Evolutionary conservation across 495 filamentous ascomycete species (phyloP).

Genomic region (Schizothecium vesticola): DNA sequence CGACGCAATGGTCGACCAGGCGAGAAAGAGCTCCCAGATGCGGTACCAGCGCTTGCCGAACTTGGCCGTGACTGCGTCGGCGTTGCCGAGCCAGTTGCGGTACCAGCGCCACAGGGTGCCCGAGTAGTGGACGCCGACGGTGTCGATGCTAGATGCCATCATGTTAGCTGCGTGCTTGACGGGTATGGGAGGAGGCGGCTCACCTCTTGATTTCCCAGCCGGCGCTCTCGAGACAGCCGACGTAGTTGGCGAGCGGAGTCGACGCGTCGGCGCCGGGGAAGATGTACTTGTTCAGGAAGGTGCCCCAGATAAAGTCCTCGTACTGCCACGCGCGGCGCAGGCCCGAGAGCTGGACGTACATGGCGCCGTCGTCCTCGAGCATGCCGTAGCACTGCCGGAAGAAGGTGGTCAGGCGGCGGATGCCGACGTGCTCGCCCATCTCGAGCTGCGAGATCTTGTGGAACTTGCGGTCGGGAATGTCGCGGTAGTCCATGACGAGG

Average conservation of each 20-base stretch:
- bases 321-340: slow-evolving; percentile 81
- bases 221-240: slow-evolving; percentile 64
- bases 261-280: slow-evolving; percentile 89
- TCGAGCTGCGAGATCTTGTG: slow-evolving; percentile 84
- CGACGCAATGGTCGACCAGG: slow-evolving; percentile 85
- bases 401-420: slow-evolving; percentile 65
- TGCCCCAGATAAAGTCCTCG: slow-evolving; percentile 80
- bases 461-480: slow-evolving; percentile 67
- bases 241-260: slow-evolving; percentile 67
- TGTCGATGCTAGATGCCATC: slow-evolving; percentile 54
- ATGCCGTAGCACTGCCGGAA: slow-evolving; percentile 71
- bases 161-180: too few species aligned
- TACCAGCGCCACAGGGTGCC: slow-evolving; percentile 98
- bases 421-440: slow-evolving; percentile 88
- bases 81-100: slow-evolving; percentile 95
- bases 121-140: slow-evolving; percentile 93
- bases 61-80: slow-evolving; percentile 89
- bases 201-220: slow-evolving; percentile 67
- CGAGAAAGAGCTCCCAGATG: slow-evolving; percentile 98
- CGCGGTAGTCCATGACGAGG: slow-evolving; percentile 79
- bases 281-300: slow-evolving; percentile 91
- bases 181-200: too few species aligned
- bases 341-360: slow-evolving; percentile 81
- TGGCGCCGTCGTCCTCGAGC: slow-evolving; percentile 79
- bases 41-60: slow-evolving; percentile 95